These are phyloP conservation scores for Xerocomus brunneocitrinus DNA, from an alignment of 768 basidiomycete genomes.

Conservation along the genomic window DNA sequence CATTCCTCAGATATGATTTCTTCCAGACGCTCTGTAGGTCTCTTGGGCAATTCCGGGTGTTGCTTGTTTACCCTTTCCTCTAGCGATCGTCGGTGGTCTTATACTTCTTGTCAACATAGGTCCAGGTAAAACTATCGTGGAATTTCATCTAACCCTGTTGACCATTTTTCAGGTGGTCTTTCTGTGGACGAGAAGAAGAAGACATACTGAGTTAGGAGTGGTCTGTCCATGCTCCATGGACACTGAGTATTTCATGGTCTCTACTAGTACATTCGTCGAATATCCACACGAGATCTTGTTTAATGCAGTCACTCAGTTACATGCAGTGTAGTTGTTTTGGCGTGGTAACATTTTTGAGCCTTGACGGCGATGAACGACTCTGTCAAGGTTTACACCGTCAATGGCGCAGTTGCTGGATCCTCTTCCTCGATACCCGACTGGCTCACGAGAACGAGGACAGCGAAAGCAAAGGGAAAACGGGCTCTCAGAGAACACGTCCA, in stretches of 20 bases:
- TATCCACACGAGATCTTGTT: slow-evolving; percentile 16
- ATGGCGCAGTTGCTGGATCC: slow-evolving; percentile 82
- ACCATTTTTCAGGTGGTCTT: slow-evolving; percentile 60
- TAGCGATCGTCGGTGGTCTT: slow-evolving; percentile 93
- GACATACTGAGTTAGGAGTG: slow-evolving; percentile 49
- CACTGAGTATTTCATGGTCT: neutral
- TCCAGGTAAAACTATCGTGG: slow-evolving; percentile 53
- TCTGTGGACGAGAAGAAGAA: slow-evolving; percentile 99
- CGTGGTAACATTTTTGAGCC: neutral
- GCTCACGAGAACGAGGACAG: slow-evolving; percentile 70
- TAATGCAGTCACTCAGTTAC: neutral
- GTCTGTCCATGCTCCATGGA: neutral
- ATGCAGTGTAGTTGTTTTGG: too few relatives aligned
- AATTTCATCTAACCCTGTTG: neutral
- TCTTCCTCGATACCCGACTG: slow-evolving; percentile 93
- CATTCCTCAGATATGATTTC: slow-evolving; percentile 80
- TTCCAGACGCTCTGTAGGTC: slow-evolving; percentile 86
- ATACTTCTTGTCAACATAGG: slow-evolving; percentile 98
- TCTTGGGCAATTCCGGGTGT: neutral
- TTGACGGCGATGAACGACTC: slow-evolving; percentile 26
- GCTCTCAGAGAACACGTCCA: slow-evolving; percentile 69
- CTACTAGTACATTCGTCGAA: slow-evolving; percentile 17
- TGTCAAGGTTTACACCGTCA: slow-evolving; percentile 93
- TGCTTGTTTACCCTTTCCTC: slow-evolving; percentile 8
- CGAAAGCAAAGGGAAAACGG: slow-evolving; percentile 54